Evolutionary conservation across 2,329 filamentous ascomycete genomes (phyloP), one percentile per base, ranked within the genome.

Genomic region (Neophaeococcomyces aloes): DNA sequence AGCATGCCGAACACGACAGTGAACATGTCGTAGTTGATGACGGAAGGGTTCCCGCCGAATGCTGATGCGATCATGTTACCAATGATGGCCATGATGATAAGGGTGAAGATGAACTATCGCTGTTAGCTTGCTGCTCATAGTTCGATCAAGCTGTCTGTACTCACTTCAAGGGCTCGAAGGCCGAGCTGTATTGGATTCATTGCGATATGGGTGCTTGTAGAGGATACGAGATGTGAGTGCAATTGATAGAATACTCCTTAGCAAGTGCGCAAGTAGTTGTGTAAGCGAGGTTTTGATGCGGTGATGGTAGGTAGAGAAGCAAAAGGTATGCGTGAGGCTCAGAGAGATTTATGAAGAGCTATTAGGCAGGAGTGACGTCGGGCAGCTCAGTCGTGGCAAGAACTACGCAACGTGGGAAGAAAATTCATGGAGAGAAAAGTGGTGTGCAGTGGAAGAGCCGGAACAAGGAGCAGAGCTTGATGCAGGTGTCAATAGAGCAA

Each of bases 11-110:
- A 73, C 1, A 65, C 65, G 7, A 66, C 54, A 6, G 62, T 57
- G 50, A 70, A 74, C 58, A 74, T 70, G 48, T 62, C 54, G 56
- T 69, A 74, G 59, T 74, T 74, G 63, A 82, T 65, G 40, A 76
- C 68, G 17, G 71, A 65, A 2, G 75, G 71, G 54, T 76, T 74
- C 57, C 76, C 73, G 41, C 64, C 55, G 46, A 63, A 64, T 3
- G 69, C 62, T 30, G 69, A 63, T 40, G 68, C 65, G 57, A 81
- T 76, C 66, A 79, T 78, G 66, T 79, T 77, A 53, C 76, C 78
- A 53, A 78, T 59, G 35, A 81, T 66, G 10, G 75, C 68, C 65
- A 79, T 74, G 56, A 79, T 61, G 55, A 81, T 67, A 45, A 79
- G 58, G 27, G 74, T 67, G 64, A 70, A 78, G 56, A 78, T 38